phyloP scores from a whole-genome alignment of 192 early-diverging fungal species.

The Backusella macrospora region DNA sequence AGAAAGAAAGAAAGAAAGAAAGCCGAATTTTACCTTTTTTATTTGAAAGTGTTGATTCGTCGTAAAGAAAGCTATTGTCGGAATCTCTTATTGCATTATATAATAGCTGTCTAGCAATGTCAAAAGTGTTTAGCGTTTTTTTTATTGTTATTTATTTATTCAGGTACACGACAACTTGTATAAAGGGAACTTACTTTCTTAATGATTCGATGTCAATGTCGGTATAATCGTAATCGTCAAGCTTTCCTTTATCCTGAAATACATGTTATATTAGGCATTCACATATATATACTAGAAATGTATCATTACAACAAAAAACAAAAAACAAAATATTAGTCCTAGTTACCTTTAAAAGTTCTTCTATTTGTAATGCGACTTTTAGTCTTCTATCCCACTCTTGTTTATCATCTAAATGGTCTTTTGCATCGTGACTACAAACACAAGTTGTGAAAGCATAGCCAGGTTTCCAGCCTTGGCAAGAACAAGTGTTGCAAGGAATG shows the following conservation, averaged over 20 bases:
- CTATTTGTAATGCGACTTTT: slow-evolving; percentile 51
- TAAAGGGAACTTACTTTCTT: slow-evolving; percentile 7
- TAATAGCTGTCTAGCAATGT: slow-evolving; percentile 7
- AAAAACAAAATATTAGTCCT: neutral
- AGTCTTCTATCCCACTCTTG: slow-evolving; percentile 51
- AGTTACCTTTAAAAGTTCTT: slow-evolving; percentile 50
- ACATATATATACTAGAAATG: neutral
- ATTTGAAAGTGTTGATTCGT: neutral
- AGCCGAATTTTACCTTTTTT: neutral
- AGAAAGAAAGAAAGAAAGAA: too few species aligned
- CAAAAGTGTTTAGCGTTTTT: neutral
- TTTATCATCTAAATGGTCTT: slow-evolving; percentile 47
- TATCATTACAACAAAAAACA: neutral
- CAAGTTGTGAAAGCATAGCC: slow-evolving; percentile 33
- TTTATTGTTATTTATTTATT: neutral
- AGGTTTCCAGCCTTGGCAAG: slow-evolving; percentile 54
- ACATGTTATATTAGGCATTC: neutral
- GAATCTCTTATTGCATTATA: slow-evolving; percentile 8
- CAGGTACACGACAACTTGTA: neutral
- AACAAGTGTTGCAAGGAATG: slow-evolving; percentile 49
- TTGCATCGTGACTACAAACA: slow-evolving; percentile 50
- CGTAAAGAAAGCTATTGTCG: neutral
- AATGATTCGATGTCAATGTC: slow-evolving; percentile 22
- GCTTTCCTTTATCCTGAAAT: slow-evolving; percentile 22
- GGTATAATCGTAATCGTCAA: slow-evolving; percentile 19